Evolutionary conservation across 2,329 filamentous ascomycete genomes (phyloP), one percentile per base, ranked within the genome.

Genomic region (Diaporthe capsici): DNA sequence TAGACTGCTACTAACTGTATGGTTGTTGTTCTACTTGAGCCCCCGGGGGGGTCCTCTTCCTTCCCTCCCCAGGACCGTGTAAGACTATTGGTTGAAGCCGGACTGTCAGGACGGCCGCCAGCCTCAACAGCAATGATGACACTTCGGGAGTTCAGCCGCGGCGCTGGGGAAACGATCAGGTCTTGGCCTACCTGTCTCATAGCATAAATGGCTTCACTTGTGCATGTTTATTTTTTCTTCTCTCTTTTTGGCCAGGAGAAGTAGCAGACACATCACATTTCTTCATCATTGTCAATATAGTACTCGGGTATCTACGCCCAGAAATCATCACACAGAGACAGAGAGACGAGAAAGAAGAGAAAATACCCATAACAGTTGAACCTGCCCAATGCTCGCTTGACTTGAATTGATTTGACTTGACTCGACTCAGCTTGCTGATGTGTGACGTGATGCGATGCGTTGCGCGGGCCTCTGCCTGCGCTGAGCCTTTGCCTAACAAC

Each of bases 331-430:
- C 65, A 22, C 34, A 44, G 44, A 42, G 28, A 53, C 13, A 31
- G 12, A 37, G 37, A 63, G 13, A 44, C 15, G 22, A 17, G 5
- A 61, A 61, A 51, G 31, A 60, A 28, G 37, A 39, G 7, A 7
- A 34, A 65, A 65, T 25, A 28, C 42, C 28, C 31, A 34, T 47
- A 13, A 53, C 39, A 63, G 13, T 44, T 9, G 4, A 25, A 61
- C 61, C 61, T 67, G 49, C 42, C 68, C 60, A 68, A 76, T 72
- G 60, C 67, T 58, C 49, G 72, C 68, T 75, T 61, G 49, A 55
- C 42, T 67, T 49, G 61, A 28, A 31, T 55, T 70, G 65, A 53
- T n/a, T 39, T 15, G 37, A 53, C 34, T 39, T 15, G 37, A 61
- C 22, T 28, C 25, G 61, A 44, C 5, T 70, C 49, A 2, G 42